Evolutionary conservation across 371 early-diverging fungal species (phyloP), one percentile per base, ranked within the genome.

Genomic region (Syncephalis fuscata): DNA sequence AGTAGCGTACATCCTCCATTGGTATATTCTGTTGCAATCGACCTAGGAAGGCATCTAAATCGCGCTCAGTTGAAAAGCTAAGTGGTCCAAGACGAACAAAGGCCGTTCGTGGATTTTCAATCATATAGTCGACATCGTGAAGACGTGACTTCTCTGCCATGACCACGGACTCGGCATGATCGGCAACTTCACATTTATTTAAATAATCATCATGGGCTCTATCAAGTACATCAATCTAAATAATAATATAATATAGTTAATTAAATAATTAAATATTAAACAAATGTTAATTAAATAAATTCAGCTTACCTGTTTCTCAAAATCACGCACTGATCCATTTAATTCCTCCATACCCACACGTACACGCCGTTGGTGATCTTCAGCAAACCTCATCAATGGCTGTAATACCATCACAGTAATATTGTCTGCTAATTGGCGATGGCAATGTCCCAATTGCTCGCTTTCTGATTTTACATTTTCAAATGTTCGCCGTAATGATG

Each of bases 401-500:
- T 64, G 56, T 17, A 84, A 60, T 2, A 78, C 80, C 8, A 69
- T 63, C 16, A 66, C 66, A 36, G 61, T 53, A 45, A 84, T 63
- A 46, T 73, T 65, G 19, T 54, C 44, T 1, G 78, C 81, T 14
- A 74, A 53, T 7, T 66, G 49, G 23, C 64, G 53, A 53, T 82
- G 85, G 1, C 73, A 71, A 11, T 65, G 58, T n/a, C 76, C 67
- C 36, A 75, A 61, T 7, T 65, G 64, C 15, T 62, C 48, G 54
- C 76, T 74, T 27, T 80, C 76, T 32, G 62, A 50, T 44, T 74
- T 71, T 16, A 84, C 53, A 14, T 72, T 71, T 46, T 67, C 71
- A 52, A 72, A 84, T 15, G 76, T 78, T 21, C 65, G 70, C 46
- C 70, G 64, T 45, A 84, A 63, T 4, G 73, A 70, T 7, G 81